Conservation (phyloP, 139 green algal genomes). For the Mychonastes homosphaera region DNA sequence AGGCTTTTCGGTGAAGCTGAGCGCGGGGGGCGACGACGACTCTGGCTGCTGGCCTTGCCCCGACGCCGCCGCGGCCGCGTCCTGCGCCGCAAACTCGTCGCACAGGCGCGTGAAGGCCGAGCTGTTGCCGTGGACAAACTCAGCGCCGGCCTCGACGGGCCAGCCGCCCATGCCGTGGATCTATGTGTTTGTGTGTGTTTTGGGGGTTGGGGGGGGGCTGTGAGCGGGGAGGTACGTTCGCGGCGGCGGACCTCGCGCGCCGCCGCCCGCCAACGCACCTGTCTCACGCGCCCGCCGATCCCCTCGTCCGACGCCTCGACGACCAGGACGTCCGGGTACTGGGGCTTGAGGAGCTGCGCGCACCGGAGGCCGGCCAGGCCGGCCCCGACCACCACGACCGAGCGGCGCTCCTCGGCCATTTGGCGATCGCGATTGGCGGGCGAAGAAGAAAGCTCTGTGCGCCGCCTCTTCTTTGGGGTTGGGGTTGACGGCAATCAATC, state of each 20-base stretch:
- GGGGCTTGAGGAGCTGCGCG: constrained; percentile 28
- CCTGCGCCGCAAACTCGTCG: neutral
- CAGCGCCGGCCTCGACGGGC: constrained; percentile 62
- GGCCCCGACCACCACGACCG: constrained; percentile 42
- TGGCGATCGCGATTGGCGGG: no score
- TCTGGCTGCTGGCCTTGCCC: neutral
- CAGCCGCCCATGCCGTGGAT: constrained; percentile 55
- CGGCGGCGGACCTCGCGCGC: neutral
- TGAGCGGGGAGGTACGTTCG: neutral
- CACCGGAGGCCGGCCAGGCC: constrained; percentile 42
- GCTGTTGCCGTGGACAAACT: constrained; percentile 73
- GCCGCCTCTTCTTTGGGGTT: no score
- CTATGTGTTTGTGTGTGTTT: constrained; percentile 20
- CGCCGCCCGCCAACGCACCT: constrained; percentile 20
- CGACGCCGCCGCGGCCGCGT: no score
- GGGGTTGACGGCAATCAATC: no score
- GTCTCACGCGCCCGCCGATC: constrained; percentile 49
- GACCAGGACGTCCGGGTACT: constrained; percentile 47
- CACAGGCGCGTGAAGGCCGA: constrained; percentile 23
- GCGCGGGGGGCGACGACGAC: constrained; percentile 6
- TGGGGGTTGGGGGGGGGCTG: neutral
- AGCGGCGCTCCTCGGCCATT: no score
- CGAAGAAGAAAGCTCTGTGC: no score
- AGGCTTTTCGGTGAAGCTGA: constrained; percentile 35
- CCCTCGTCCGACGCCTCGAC: constrained; percentile 46